These are phyloP conservation scores for Spathaspora girioi DNA, from an alignment of 805 yeast species.

Conservation along the genomic window DNA sequence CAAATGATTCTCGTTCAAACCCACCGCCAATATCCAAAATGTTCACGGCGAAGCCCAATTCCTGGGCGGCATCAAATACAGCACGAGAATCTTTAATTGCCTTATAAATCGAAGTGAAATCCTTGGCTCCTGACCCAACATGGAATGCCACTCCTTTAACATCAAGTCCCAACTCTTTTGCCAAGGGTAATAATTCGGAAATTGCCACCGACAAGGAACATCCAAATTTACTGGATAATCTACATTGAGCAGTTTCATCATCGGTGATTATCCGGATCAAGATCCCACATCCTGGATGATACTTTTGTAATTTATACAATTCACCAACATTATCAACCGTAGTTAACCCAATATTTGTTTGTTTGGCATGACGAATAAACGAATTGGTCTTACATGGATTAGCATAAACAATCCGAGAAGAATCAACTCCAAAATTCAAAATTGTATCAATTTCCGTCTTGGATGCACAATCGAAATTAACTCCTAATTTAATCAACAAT, in stretches of 20 bases:
- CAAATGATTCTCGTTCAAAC: conserved; percentile 63
- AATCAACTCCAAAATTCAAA: conserved; percentile 56
- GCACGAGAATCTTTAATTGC: conserved; percentile 70
- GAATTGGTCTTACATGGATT: conserved; percentile 92
- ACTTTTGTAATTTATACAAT: conserved; percentile 63
- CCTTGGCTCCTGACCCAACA: conserved; percentile 90
- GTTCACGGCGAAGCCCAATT: conserved; percentile 35
- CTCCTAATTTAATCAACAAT: conserved; percentile 57
- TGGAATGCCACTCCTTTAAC: conserved; percentile 91
- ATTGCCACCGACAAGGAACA: conserved; percentile 57
- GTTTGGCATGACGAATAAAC: conserved; percentile 68
- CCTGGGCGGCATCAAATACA: conserved; percentile 59
- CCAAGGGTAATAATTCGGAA: conserved; percentile 52
- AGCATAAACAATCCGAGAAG: conserved; percentile 78
- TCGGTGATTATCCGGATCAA: conserved; percentile 84
- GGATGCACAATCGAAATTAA: conserved; percentile 92
- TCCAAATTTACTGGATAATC: conserved; percentile 86
- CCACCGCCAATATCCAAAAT: conserved; percentile 94
- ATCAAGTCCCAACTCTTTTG: conserved; percentile 56
- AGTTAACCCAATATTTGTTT: conserved; percentile 57
- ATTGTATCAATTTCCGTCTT: conserved; percentile 73
- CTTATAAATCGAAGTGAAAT: conserved; percentile 57
- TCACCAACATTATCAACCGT: conserved; percentile 91
- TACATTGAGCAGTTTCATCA: conserved; percentile 83
- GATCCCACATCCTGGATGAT: conserved; percentile 66